These are phyloP conservation scores for Drosera spatulata DNA, from an alignment of 179 eudicot genomes.

Conservation along the genomic window DNA sequence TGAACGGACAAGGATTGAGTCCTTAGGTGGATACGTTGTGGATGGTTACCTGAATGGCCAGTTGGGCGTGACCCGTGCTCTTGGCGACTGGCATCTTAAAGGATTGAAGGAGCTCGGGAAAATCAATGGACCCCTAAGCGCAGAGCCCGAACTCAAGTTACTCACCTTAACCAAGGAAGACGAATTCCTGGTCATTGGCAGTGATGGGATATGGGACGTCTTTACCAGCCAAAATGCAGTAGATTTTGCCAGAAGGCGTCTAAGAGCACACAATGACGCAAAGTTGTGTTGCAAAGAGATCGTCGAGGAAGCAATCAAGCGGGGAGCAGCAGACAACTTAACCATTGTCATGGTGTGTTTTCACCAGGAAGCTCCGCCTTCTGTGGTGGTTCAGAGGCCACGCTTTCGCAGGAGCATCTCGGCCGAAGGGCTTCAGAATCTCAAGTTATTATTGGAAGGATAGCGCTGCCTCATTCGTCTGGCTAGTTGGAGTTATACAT, in stretches of 20 bases:
- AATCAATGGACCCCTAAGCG: constrained; percentile 70
- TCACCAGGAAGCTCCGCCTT: constrained; percentile 66
- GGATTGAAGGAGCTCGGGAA: constrained; percentile 57
- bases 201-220: constrained; percentile 96
- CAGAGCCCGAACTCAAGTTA: constrained; percentile 82
- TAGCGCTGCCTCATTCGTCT: not conserved
- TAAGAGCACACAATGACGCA: constrained; percentile 66
- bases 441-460: constrained; percentile 40
- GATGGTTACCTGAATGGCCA: constrained; percentile 90
- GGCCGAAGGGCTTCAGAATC: constrained; percentile 74
- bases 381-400: constrained; percentile 34
- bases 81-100: constrained; percentile 87
- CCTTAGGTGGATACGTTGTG: constrained; percentile 71
- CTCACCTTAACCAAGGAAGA: constrained; percentile 69
- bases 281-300: constrained; percentile 71
- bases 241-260: constrained; percentile 76
- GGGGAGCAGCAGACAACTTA: constrained; percentile 66
- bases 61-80: constrained; percentile 76
- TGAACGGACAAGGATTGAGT: constrained; percentile 66
- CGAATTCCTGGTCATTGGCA: constrained; percentile 81
- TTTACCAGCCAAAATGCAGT: constrained; percentile 93
- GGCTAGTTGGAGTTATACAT: no score
- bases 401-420: constrained; percentile 68
- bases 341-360: constrained; percentile 90
- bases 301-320: constrained; percentile 70